A percentile compares a stretch with the other conserved stretches of the same genome.
Conservation (phyloP, 495 filamentous ascomycete species). For the Hyaloscypha finlandica region DNA sequence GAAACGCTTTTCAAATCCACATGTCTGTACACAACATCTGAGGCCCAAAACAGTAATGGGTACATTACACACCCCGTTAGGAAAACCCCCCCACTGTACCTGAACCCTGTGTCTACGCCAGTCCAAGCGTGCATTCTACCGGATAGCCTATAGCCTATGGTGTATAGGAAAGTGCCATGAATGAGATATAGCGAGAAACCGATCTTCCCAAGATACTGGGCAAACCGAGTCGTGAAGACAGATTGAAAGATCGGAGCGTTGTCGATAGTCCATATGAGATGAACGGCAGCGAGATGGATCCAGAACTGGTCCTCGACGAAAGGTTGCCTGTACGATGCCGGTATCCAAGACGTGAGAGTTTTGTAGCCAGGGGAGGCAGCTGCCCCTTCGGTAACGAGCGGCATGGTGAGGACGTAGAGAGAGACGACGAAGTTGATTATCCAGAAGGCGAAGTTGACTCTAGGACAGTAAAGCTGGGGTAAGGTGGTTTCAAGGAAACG, state of each 20-base stretch:
- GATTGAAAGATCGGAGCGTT: not conserved
- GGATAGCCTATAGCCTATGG: not conserved
- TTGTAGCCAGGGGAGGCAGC: no score
- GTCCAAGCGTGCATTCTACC: not conserved
- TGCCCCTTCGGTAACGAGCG: no score
- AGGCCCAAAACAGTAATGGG: slow-evolving; percentile 2
- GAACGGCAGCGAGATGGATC: no score
- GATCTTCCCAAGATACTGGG: not conserved
- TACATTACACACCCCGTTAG: not conserved
- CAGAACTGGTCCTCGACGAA: no score
- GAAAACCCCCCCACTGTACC: not conserved
- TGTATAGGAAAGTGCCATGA: not conserved
- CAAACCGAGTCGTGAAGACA: not conserved
- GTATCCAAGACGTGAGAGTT: no score
- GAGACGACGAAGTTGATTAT: no score
- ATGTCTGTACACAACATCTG: slow-evolving; percentile 1
- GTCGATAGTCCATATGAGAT: no score
- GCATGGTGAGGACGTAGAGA: no score
- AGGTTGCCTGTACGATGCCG: no score
- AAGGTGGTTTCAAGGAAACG: no score
- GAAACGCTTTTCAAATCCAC: not conserved
- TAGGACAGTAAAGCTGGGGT: no score
- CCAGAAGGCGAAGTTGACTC: no score
- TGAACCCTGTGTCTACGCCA: not conserved
- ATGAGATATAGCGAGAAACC: not conserved